Evolutionary conservation across 1,139 yeast species (phyloP), one percentile per base, ranked within the genome.

Genomic region (Kodamaea anthophila): DNA sequence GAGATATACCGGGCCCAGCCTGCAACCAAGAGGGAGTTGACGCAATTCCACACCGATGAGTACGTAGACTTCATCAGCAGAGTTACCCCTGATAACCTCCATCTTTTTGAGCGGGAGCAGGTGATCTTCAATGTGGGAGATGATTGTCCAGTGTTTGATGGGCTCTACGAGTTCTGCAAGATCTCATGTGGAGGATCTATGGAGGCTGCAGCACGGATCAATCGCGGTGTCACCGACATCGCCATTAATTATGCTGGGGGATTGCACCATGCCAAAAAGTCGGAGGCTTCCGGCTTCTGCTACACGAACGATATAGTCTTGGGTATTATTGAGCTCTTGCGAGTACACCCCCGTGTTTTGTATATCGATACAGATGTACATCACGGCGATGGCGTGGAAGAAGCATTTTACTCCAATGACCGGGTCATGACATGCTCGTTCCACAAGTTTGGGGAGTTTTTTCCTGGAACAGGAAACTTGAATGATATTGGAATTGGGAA

Each of bases 301-400:
- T 91, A 91, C 54, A 70, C 87, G 41, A 65, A 65, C 46, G 95
- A 85, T 55, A 85, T 85, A 44, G 97, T 87, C 2, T 63, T 91
- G 43, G 94, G 96, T 16, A 88, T 91, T 35, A 75, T 91, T 43
- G 94, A 91, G 53, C 68, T 91, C 37, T 65, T 91, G 44, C 67
- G 96, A 36, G 87, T 84, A 49, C 96, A 91, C 56, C 94, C 96
- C 28, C 70, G 97, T 43, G 97, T 91, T 8, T 65, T 91, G 43
- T 91, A 91, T 55, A 82, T 91, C 40, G 98, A 91, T 53, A 91
- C 86, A 37, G 98, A 91, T 56, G 86, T 91, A 10, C 98, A 91
- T 53, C 98, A 91, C 49, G 98, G 98, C 34, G 98, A 91, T 57
- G 98, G 97, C 37, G 98, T 91, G 18, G 96, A 91, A 57, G 97